Percentiles rank a stretch among this genome's conserved stretches.
These are phyloP conservation scores for Crepidotus variabilis DNA, from an alignment of 768 basidiomycete genomes.

Conservation along the genomic window DNA sequence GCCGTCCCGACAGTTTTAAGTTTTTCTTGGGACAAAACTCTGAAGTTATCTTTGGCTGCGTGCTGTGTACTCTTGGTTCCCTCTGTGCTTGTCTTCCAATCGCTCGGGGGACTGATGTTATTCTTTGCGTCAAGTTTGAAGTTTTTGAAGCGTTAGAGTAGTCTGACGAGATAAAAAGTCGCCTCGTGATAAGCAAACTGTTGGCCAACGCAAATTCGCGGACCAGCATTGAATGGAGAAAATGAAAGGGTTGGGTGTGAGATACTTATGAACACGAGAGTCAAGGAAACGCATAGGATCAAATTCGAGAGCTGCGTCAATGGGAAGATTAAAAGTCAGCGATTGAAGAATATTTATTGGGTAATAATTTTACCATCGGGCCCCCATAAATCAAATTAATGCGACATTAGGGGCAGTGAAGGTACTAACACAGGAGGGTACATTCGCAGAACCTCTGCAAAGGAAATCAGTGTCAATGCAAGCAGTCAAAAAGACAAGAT, in stretches of 20 bases:
- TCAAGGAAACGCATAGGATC: constrained; percentile 59
- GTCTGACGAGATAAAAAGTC: constrained; percentile 50
- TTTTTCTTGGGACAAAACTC: no score
- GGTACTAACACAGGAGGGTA: constrained; percentile 34
- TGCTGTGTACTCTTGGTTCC: constrained; percentile 33
- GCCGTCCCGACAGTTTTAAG: no score
- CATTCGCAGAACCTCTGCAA: constrained; percentile 39
- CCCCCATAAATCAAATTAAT: constrained; percentile 58
- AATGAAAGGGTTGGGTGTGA: constrained; percentile 40
- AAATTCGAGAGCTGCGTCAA: constrained; percentile 41
- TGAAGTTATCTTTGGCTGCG: no score
- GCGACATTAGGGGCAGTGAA: no score
- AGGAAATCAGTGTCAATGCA: not conserved
- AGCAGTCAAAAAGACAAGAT: not conserved
- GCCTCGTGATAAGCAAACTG: constrained; percentile 54
- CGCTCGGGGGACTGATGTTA: constrained; percentile 34
- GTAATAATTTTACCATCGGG: no score
- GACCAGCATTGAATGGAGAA: constrained; percentile 37
- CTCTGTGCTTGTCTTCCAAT: constrained; percentile 32
- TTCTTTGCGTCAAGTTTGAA: constrained; percentile 40
- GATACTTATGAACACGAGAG: constrained; percentile 39
- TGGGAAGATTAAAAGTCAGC: constrained; percentile 6
- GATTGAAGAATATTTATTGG: no score
- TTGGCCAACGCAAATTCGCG: constrained; percentile 35
- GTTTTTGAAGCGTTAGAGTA: constrained; percentile 46